Evolutionary conservation across 106 monocot species (phyloP).

Genomic region (Xerophyta viscosa): DNA sequence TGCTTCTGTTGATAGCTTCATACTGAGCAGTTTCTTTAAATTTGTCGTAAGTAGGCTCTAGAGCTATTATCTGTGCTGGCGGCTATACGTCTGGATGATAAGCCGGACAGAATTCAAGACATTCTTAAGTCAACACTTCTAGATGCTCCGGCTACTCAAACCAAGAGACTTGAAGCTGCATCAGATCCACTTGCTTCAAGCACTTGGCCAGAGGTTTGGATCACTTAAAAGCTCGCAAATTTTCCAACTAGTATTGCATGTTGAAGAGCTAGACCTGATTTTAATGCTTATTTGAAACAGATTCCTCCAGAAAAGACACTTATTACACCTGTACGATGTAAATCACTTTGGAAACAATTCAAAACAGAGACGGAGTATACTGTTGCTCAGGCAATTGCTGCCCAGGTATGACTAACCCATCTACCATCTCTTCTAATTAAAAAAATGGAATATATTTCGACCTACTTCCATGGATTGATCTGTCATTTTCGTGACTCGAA

Average conservation of each 20-base stretch:
- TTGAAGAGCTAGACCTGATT: no score
- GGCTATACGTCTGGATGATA: constrained; percentile 53
- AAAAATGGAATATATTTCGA: no score
- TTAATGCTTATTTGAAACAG: constrained; percentile 17
- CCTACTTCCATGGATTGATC: no score
- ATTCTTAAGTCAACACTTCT: constrained; percentile 41
- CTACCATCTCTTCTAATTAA: no score
- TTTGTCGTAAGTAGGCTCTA: constrained; percentile 26
- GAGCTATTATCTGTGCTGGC: constrained; percentile 55
- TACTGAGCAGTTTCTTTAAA: no score
- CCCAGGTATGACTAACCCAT: constrained; percentile 62
- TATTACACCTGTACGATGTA: constrained; percentile 68
- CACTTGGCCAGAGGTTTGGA: constrained; percentile 60
- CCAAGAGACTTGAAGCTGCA: constrained; percentile 15
- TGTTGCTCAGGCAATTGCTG: constrained; percentile 54
- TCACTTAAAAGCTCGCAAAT: neutral
- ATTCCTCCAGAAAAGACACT: constrained; percentile 38
- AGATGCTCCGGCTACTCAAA: constrained; percentile 17
- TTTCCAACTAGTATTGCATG: no score
- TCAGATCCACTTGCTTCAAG: constrained; percentile 53
- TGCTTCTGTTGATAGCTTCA: no score
- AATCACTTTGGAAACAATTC: constrained; percentile 73
- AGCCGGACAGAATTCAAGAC: constrained; percentile 46
- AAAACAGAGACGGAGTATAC: constrained; percentile 45
- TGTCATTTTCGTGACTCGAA: no score